Evolutionary conservation across 2,329 filamentous ascomycete genomes (phyloP), one percentile per base, ranked within the genome.

Genomic region (Thyridium curvatum): DNA sequence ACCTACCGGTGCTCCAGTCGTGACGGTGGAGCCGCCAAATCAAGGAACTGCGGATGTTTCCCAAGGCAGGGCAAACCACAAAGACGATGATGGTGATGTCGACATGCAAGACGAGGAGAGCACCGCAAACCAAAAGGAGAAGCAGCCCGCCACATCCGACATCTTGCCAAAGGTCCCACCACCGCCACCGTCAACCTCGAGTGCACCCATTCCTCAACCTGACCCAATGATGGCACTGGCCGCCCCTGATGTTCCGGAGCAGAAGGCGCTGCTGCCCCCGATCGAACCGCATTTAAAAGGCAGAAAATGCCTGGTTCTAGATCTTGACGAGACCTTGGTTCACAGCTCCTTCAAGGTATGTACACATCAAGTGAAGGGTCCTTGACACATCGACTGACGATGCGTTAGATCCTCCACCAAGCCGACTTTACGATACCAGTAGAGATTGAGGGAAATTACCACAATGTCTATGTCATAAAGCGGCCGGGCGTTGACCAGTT

Each of bases 391-490:
- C 30, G 10, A 17, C 32, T 40, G 12, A 33, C 21, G 26, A 32
- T 12, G 7, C 15, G 39, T 10, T 55, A 97, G 90, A 93, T 97
- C 50, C 74, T 98, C 34, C 90, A 97, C 56, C 91, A 97, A 71
- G 93, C 93, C 42, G 93, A 98, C 64, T 97, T 98, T 59, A 98
- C 93, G 6, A 97, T 98, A 58, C 93, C 93, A 0, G 93, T 98
- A 21, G 93, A 98, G 57, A 98, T 98, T 47, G 93, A 98, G 68
- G 93, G 93, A 41, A 94, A 95, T 62, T 97, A 94, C 59, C 93
- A 98, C 66, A 98, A 98, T 55, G 94, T 98, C 39, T 98, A 98
- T 59, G 93, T 98, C 48, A 98, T 98, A 62, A 98, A 98, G 69
- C 81, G 93, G 54, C 93, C 93, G n/a, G 93, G 93, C 39, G 93